Base-by-base conservation (phyloP, 257 asterid species). In the Scutellaria barbata region DNA sequence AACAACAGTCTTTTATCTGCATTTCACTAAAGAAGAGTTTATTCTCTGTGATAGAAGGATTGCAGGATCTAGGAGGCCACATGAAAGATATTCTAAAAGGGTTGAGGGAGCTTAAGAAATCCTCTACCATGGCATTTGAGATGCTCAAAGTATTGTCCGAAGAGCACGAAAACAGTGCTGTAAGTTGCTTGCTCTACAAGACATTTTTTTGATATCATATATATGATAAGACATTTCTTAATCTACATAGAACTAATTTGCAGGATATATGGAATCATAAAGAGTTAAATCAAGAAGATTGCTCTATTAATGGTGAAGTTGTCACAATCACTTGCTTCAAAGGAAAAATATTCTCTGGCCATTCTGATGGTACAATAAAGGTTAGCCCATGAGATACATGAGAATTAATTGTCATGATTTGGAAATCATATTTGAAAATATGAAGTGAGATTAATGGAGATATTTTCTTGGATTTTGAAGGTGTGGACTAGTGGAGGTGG, bases 301-400 rank as follows among this genome's bases (percentile, higher is more conserved):
- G 98, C 81, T 74, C 85, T 47, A 56, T 53, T 50, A 87, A 84
- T 40, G 98, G 98, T 43, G 98, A 89, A 82, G 90, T 92, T 60
- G 66, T 84, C 43, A 41, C 94, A 0, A 51, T 88, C n/a, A 77
- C 84, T 63, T 83, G 81, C 85, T 85, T 79, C 81, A 84, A 76
- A 54, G 87, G 79, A 53, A 86, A 74, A 66, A 47, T 88, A 48
- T 85, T 86, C 85, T 87, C 96, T 0, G 92, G 98, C 76, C 98
- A 92, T 71, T 81, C 94, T 14, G 95, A 89, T 80, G 98, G 98
- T 67, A 82, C 90, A 18, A 78, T 92, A 81, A 87, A 92, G 91
- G 95, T 88, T 35, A 55, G 82, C 60, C 30, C 13, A 13, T 53
- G 60, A 46, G 0, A 12, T 43, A 8, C 0, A 43, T 8, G 5